These are phyloP conservation scores for Biancaea sappan DNA, from an alignment of 306 rosid genomes.

Conservation along the genomic window DNA sequence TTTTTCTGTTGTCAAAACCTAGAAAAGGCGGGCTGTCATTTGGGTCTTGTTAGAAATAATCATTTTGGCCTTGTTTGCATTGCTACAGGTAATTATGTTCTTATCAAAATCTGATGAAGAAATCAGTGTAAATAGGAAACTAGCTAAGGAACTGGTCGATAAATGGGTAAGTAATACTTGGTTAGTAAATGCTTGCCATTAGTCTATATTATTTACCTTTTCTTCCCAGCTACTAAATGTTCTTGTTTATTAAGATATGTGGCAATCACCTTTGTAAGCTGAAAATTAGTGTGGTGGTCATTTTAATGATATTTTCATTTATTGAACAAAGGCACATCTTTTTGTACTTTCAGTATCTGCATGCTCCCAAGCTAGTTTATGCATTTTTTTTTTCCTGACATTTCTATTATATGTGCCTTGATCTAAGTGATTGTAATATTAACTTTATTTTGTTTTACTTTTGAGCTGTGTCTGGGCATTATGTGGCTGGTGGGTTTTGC, in stretches of 20 bases:
- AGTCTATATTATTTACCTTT: neutral
- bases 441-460: neutral
- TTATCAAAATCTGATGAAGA: constrained; percentile 76
- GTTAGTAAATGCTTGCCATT: neutral
- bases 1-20: neutral
- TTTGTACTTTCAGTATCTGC: neutral
- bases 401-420: neutral
- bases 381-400: neutral
- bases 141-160: constrained; percentile 76
- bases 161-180: constrained; percentile 58
- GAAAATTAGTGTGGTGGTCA: neutral
- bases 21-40: neutral
- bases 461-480: neutral
- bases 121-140: constrained; percentile 66
- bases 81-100: constrained; percentile 67
- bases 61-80: constrained; percentile 3
- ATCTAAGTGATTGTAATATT: neutral
- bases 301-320: neutral
- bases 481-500: neutral
- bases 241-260: neutral
- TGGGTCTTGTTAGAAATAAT: neutral
- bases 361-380: neutral
- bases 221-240: neutral
- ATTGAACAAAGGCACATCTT: neutral
- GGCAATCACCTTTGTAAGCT: neutral